Conservation (phyloP, 768 basidiomycete species). For the Lentinula detonsa region DNA sequence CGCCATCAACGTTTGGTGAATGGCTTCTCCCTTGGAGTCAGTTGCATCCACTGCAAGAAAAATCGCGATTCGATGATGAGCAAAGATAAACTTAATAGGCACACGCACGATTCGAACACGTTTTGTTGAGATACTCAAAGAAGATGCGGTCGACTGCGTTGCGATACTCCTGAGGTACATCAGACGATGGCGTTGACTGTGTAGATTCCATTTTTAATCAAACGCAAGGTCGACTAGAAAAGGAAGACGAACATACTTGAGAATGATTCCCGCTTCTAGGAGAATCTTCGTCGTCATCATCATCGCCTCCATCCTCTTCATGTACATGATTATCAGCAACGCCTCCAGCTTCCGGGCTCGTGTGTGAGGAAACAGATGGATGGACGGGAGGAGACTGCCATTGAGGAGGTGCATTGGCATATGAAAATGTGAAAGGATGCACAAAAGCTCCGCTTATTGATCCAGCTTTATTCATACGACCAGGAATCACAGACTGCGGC, state of each 20-base stretch:
- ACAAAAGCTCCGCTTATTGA: conserved; percentile 44
- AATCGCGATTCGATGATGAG: background rate
- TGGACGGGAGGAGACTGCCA: background rate
- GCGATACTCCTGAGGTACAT: conserved; percentile 77
- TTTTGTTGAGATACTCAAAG: conserved; percentile 78
- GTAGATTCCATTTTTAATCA: background rate
- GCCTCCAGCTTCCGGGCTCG: background rate
- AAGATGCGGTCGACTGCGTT: conserved; percentile 86
- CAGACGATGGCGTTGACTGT: conserved; percentile 24
- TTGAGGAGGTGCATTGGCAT: conserved; percentile 19
- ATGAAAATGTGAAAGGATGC: conserved; percentile 30
- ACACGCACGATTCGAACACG: conserved; percentile 86
- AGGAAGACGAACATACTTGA: background rate
- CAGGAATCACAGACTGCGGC: conserved; percentile 23
- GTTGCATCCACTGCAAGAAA: conserved; percentile 74
- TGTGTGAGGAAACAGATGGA: conserved; percentile 3
- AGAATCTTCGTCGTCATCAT: conserved; percentile 15
- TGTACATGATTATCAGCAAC: conserved; percentile 29
- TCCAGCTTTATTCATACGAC: conserved; percentile 53
- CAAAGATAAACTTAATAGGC: conserved; percentile 5
- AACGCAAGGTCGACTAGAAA: background rate
- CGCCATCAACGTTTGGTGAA: conserved; percentile 97
- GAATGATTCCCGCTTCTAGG: background rate
- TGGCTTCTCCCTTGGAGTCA: conserved; percentile 92
- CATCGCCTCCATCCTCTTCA: conserved; percentile 45